Evolutionary conservation across 2,329 filamentous ascomycete species (phyloP), one percentile per base, ranked within the genome.

Genomic region (Boeremia lycopersici): DNA sequence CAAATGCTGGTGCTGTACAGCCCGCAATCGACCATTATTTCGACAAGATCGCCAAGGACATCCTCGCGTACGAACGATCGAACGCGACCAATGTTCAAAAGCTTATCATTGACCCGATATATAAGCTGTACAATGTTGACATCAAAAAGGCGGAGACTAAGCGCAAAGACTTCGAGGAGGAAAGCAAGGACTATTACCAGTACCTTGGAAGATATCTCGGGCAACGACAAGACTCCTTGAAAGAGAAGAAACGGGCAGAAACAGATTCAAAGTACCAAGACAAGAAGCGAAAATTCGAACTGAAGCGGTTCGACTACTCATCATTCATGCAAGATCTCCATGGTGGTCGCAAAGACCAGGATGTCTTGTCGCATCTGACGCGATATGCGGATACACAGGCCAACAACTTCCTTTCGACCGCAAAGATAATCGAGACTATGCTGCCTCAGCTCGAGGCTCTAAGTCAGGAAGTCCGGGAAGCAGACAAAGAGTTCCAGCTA

Each of bases 291-390:
- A 96, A 92, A 64, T 99, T 99, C 69, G 95, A 99, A 78, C 83
- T 99, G 53, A 97, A 96, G 78, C 88, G 96, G 9, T 99, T 99
- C 69, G 96, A 99, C 75, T 99, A 99, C 74, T 98, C 93, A 3
- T 96, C 91, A 12, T 99, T 98, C 71, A 96, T 99, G 90, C 93
- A 98, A 69, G 95, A 99, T 78, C 82, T 99, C n/a, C 95, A 98
- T 60, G 95, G 95, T 28, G 95, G 95, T n/a, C 88, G 95, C 59
- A 99, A 98, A 74, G 95, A 99, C 68, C 95, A 98, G 70, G 95
- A 99, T 73, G 90, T 99, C 4, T 77, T 99, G 28, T 98, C 93
- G 1, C 90, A 97, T 71, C 82, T 99, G 29, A 99, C 95, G 1
- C 93, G 89, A 71, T 99, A 93, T 73, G 96, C 96, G 9, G 92